Evolutionary conservation across 1,139 yeast genomes (phyloP), one percentile per base, ranked within the genome.

Genomic region (Kodamaea ohmeri): DNA sequence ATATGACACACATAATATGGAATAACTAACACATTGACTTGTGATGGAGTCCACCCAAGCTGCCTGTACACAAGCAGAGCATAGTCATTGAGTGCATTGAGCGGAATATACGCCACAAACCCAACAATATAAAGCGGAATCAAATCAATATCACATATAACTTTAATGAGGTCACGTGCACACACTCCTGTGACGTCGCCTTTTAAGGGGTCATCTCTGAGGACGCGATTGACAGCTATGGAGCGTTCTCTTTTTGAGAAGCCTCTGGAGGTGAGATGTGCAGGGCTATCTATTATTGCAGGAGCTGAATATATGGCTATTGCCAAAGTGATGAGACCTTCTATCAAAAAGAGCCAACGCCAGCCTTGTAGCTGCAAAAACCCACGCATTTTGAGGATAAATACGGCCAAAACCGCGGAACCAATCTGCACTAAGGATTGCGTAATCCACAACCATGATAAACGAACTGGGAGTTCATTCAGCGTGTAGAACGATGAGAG

Each of bases 281-380:
- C 28, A 4, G 44, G 44, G 16, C 39, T 32, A 3, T 52, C 50
- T 4, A 46, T 38, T 16, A 45, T 37, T 26, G 40, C 41, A 19
- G 28, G 37, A 21, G 38, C 44, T n/a, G 54, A 45, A 25, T 44
- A 43, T 3, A 49, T 32, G 4, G 54, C 56, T 27, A 52, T 44
- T 11, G 27, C 28, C 32, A 49, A 36, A 15, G 88, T 76, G 25
- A 81, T 63, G 32, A 78, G 55, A 4, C 83, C 83, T 55, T 82
- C 88, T 40, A 83, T 69, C 40, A 83, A 71, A 51, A 78, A 83
- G 59, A 79, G 76, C 87, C 88, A 82, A 60, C 80, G 70, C 88
- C 88, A 83, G 11, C 85, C 79, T 25, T 42, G 47, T 32, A 41
- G 41, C 35, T 47, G 47, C 13, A 44, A 48, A 8, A 43, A 40